Base-by-base conservation (phyloP, 1,284 basidiomycete genomes). In the Meira nashicola region DNA sequence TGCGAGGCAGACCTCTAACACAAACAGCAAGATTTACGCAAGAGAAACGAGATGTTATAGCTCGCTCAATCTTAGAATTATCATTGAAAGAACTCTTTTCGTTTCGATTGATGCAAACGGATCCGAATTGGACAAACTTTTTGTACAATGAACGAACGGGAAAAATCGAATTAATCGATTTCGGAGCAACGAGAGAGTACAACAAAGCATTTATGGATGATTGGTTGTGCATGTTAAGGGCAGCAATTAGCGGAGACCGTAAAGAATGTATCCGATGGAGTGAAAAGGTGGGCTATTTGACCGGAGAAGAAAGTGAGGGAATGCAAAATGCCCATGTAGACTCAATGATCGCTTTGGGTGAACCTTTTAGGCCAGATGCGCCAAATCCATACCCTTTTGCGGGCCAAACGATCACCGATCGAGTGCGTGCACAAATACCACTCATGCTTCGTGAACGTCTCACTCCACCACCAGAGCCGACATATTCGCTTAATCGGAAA, bases 61-160 rank as follows among this genome's bases (percentile, higher is more conserved):
- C 92, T 1, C 81, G 83, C 1, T 83, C 86, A 54, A 85, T 96
- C 55, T 83, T 97, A 53, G 87, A 90, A 54, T 83, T 98, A 2
- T 95, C 92, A 72, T 81, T 98, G 43, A 86, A 84, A 59, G 94
- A 98, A 77, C 84, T 97, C 12, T 95, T 97, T 80, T 83, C 87
- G 60, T 95, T 93, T 81, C 83, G 89, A 23, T 81, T 89, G 49
- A 97, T 98, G 95, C 95, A 98, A 79, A 98, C 94, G 0, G 94
- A 98, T 79, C 94, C 95, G 1, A 98, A 99, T 76, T 97, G 90
- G 89, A 90, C 89, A 21, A 98, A 97, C 79, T 98, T 98, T 81
- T 81, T 99, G 28, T 97, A 88, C 86, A 89, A 93, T 79, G 74
- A 82, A 3, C 52, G 58, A 9, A 67, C 62, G 14, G 54, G 50